phyloP scores from a whole-genome alignment of 805 yeast species.

The Wickerhamiella brachini region DNA sequence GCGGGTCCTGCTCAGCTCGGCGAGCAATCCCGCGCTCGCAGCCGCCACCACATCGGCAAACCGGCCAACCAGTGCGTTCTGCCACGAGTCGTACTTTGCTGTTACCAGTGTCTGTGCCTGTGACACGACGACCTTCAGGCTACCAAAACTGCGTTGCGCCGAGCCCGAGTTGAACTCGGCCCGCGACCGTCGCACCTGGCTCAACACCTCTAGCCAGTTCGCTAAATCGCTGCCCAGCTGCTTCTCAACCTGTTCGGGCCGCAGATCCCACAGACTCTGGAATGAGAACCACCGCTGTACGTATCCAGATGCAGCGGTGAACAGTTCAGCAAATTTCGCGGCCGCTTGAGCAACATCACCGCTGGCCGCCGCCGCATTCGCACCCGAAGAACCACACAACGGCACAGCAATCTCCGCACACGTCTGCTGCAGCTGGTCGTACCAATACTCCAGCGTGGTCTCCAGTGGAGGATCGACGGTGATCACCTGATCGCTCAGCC shows the following conservation, averaged over 20 bases:
- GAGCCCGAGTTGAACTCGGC: conserved; percentile 39
- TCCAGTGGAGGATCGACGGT: conserved; percentile 30
- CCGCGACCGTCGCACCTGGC: conserved; percentile 32
- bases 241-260: conserved; percentile 28
- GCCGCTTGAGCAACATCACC: not conserved
- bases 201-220: conserved; percentile 37
- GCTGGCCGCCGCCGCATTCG: not conserved
- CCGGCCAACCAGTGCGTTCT: conserved; percentile 29
- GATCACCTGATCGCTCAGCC: conserved; percentile 28
- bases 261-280: conserved; percentile 47
- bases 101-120: conserved; percentile 40
- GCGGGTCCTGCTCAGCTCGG: conserved; percentile 25
- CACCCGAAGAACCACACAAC: not conserved
- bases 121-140: conserved; percentile 29
- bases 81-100: conserved; percentile 48
- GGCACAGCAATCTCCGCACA: not conserved
- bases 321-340: not conserved
- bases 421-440: not conserved
- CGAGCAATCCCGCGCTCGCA: conserved; percentile 23
- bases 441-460: not conserved
- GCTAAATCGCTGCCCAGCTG: conserved; percentile 26
- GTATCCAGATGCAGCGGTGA: conserved; percentile 20
- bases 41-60: conserved; percentile 30
- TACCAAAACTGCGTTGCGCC: conserved; percentile 20
- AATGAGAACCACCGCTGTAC: conserved; percentile 39